Evolutionary conservation across 352 stramenopile genomes (phyloP), one percentile per base, ranked within the genome.

Genomic region (Pythium dissimile): DNA sequence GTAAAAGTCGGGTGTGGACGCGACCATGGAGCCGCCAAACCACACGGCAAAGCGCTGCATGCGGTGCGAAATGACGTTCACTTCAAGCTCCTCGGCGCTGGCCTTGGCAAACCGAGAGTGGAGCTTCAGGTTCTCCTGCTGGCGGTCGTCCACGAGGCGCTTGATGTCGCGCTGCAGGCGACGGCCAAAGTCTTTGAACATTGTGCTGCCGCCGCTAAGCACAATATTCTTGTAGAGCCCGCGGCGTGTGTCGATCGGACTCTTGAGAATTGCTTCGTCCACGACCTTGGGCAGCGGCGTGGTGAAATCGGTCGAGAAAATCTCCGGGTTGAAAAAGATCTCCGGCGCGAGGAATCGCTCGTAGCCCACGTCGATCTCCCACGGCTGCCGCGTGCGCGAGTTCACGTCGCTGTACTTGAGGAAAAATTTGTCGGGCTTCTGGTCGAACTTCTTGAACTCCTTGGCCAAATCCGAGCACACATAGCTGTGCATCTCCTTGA

Each of bases 211-310:
- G 53, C 95, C 95, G 28, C 84, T 96, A 9, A 98, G 73, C 51
- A 98, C 93, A 67, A 98, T 98, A 74, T 98, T 98, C 71, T 96
- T 97, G 84, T 98, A 98, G 24, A 98, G 67, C 16, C 86, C 88
- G 35, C 94, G 78, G 1, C 94, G 80, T 38, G 89, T 97, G 71
- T 98, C 95, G 69, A 98, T 98, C 9, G 94, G 94, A 52, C 92
- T 98, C 65, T 96, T 95, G 51, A 98, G 74, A 56, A 98, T 98
- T 5, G 87, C 84, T 59, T 98, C 77, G 64, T 98, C 95, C 41
- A 98, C 94, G 24, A 98, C 88, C 27, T 96, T 89, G 16, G 94
- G 92, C 55, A 98, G 75, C 38, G 92, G 90, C 23, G 77, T 97
- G 39, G 86, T 92, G 62, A 97, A 98, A 52, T 98, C 88, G 18